Base-by-base conservation (phyloP, 169 alveolate species). In the Condylostoma magnum region DNA sequence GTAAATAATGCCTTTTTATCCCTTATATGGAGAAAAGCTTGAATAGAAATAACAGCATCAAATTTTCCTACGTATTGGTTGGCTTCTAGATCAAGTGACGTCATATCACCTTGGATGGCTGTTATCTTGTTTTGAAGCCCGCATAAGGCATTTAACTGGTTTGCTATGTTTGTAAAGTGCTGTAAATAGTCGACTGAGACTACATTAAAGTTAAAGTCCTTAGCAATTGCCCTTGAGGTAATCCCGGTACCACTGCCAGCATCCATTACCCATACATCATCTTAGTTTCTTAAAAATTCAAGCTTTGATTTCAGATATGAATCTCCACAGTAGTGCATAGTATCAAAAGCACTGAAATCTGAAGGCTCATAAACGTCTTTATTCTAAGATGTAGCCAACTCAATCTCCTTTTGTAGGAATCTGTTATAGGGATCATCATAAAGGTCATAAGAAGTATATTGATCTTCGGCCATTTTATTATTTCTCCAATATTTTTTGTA, bases 71-170 rank as follows among this genome's bases (percentile, higher is more conserved):
- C 50, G 6, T 27, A 28, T 5, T 48, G 50, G 8, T 12, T 10
- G 6, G 34, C 67, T 28, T 5, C 50, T 12, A 55, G 48, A 18
- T 55, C 67, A 8, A 55, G 67, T 8, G 8, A 6, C 10, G 67
- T 55, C 12, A 46, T 48, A 18, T 55, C 67, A 6, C 67, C 67
- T 55, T 55, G 67, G 6, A 55, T 28, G n/a, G n/a, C n/a, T n/a
- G n/a, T n/a, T 6, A 18, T 55, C 20, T 18, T 50, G 52, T 55
- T 20, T 5, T 10, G 6, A 6, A 55, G 6, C 6, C 67, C 67
- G 18, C 67, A 55, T 5, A 55, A 18, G 22, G 22, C 67, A 31
- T 55, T 55, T 48, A 55, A 27, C 6, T 55, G 48, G 8, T 22
- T 5, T 10, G 12, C 18, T 6, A 55, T 10, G 6, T 55, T 22